Evolutionary conservation across 805 yeast species (phyloP), one percentile per base, ranked within the genome.

Genomic region (Metschnikowia colocasiae): DNA sequence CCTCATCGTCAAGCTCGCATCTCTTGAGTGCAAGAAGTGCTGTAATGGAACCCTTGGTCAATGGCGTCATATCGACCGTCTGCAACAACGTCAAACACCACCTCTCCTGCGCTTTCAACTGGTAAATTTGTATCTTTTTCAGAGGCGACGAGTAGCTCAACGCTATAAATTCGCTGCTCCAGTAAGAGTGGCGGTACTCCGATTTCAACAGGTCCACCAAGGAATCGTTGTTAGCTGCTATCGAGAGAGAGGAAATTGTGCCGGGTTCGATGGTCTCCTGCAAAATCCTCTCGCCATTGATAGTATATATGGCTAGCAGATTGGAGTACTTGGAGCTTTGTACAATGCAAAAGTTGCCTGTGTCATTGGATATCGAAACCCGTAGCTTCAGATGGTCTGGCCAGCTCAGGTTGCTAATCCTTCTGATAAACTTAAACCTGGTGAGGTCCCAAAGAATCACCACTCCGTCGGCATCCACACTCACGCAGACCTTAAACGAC

Each of bases 361-460:
- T 64, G 40, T 76, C 79, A 54, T 76, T 73, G 0, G 85, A 79
- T 20, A 83, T 72, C 2, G 79, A 69, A 3, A 74, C 60, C 13
- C 69, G 59, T 2, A 52, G 51, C 16, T 60, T 67, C 5, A 54
- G 7, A 58, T 50, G 6, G 60, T 50, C 32, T 39, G 37, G 12
- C 60, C 52, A 40, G 60, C 43, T 36, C 4, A 54, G 37, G 4
- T 58, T 49, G 2, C 31, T 59, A 5, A 71, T 51, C 40, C 58
- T 59, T 47, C 87, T 63, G 3, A 85, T 74, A 36, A 75, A 72
- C 43, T 74, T 74, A 43, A 69, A 71, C 26, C 82, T 60, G 1
- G 81, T 73, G 33, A 81, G 54, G 56, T 87, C 88, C 92, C 95
- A 87, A 3, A 82, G 52, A 16, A 74, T 73, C 2, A 81, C 78